Percentiles rank a stretch among this genome's conserved stretches.
Conservation (phyloP, 495 filamentous ascomycete genomes). For the Penicillium flavigenum region DNA sequence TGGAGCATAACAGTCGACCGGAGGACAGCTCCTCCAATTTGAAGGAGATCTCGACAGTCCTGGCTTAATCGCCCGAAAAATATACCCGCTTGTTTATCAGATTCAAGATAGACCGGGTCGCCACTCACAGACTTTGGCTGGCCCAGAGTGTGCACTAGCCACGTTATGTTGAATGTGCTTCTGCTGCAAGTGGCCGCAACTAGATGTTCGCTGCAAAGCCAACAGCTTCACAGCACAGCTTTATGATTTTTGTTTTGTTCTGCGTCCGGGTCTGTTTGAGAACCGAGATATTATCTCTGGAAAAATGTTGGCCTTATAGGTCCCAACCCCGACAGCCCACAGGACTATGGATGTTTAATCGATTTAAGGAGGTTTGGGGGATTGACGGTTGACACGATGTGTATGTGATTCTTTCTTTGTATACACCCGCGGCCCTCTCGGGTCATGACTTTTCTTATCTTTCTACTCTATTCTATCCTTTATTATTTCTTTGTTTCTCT, state of each 20-base stretch:
- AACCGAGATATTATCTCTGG: background rate
- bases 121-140: slow-evolving; percentile 1
- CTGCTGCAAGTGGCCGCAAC: background rate
- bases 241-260: background rate
- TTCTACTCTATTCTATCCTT: background rate
- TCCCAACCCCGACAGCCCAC: background rate
- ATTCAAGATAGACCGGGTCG: background rate
- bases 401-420: background rate
- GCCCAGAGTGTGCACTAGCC: slow-evolving; percentile 2
- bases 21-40: background rate
- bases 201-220: background rate
- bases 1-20: background rate
- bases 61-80: background rate
- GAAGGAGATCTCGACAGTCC: background rate
- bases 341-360: background rate
- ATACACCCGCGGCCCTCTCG: background rate
- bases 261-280: background rate
- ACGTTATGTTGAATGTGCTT: background rate
- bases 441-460: background rate
- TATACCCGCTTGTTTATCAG: background rate
- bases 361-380: background rate
- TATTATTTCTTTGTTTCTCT: slow-evolving; percentile 1
- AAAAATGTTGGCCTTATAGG: background rate
- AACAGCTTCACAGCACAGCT: background rate
- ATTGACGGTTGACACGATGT: slow-evolving; percentile 5